Evolutionary conservation across 331 rosid species (phyloP).

Genomic region (Rosa hybrid): DNA sequence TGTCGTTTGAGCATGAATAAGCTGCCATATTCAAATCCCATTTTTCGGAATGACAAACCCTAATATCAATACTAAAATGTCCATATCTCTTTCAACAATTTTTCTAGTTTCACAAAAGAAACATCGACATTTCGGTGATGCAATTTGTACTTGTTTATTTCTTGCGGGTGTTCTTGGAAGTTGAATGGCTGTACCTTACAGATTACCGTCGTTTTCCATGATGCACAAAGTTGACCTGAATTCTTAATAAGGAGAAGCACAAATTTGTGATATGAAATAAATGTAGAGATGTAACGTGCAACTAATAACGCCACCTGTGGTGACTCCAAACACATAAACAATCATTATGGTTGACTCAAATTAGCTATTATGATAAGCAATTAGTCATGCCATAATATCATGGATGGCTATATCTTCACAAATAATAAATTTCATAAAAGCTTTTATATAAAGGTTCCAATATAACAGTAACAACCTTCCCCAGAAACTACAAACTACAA

Average conservation of each 20-base stretch:
- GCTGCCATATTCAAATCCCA: background rate
- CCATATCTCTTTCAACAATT: too few species aligned
- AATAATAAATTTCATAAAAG: background rate
- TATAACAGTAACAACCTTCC: background rate
- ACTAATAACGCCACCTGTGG: background rate
- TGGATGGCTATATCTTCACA: background rate
- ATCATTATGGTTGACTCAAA: background rate
- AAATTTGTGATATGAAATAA: background rate
- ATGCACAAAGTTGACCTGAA: slow-evolving; percentile 16
- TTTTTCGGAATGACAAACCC: background rate
- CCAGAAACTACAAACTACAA: background rate
- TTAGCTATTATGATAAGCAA: background rate
- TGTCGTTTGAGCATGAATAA: background rate
- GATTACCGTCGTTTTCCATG: slow-evolving; percentile 17
- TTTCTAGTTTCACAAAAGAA: background rate
- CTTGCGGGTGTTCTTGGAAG: background rate
- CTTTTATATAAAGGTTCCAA: background rate
- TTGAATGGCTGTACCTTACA: background rate
- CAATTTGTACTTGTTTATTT: background rate
- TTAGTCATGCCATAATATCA: background rate
- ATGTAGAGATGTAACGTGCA: slow-evolving; percentile 16
- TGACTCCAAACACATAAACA: background rate
- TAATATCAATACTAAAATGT: too few species aligned
- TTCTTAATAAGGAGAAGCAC: background rate
- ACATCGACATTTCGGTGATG: background rate